Conservation (phyloP, 1,284 basidiomycete species). For the Tilletia horrida region DNA sequence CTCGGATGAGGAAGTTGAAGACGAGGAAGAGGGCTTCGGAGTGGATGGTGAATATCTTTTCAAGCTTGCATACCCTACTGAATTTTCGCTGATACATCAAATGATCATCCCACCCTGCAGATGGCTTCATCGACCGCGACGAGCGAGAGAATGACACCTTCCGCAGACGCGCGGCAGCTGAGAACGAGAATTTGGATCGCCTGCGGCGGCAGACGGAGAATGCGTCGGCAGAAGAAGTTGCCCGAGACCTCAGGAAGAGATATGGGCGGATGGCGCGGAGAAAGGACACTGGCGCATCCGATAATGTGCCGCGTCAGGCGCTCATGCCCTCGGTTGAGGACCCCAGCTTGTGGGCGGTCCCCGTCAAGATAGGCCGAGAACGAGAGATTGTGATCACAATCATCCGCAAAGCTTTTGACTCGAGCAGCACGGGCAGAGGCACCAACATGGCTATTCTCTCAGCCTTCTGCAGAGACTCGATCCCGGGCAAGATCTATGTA, state of each 20-base stretch:
- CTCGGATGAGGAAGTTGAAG: constrained; percentile 57
- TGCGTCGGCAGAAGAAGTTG: constrained; percentile 79
- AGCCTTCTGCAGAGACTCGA: constrained; percentile 90
- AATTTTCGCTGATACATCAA: constrained; percentile 22
- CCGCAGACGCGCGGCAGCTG: constrained; percentile 61
- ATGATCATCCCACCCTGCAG: constrained; percentile 38
- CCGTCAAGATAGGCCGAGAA: constrained; percentile 90
- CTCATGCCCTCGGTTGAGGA: constrained; percentile 96
- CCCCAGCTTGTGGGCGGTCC: constrained; percentile 90
- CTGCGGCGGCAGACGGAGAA: constrained; percentile 74
- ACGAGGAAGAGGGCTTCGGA: constrained; percentile 55
- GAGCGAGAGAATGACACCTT: constrained; percentile 63
- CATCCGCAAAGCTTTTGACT: constrained; percentile 78
- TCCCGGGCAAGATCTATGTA: constrained; percentile 92
- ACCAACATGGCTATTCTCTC: constrained; percentile 73
- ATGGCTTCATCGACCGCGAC: constrained; percentile 71
- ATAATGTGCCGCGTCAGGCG: constrained; percentile 77
- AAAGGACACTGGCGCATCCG: constrained; percentile 64
- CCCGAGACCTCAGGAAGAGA: constrained; percentile 75
- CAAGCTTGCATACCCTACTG: neutral
- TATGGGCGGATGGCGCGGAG: constrained; percentile 62
- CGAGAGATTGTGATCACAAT: constrained; percentile 88
- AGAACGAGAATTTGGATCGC: constrained; percentile 74
- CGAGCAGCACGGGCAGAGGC: constrained; percentile 52
- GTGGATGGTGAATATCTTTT: constrained; percentile 56